A percentile compares a stretch with the other conserved stretches of the same genome.
phyloP scores from a whole-genome alignment of 2,329 filamentous ascomycete genomes.

The Trichoderma sp. region DNA sequence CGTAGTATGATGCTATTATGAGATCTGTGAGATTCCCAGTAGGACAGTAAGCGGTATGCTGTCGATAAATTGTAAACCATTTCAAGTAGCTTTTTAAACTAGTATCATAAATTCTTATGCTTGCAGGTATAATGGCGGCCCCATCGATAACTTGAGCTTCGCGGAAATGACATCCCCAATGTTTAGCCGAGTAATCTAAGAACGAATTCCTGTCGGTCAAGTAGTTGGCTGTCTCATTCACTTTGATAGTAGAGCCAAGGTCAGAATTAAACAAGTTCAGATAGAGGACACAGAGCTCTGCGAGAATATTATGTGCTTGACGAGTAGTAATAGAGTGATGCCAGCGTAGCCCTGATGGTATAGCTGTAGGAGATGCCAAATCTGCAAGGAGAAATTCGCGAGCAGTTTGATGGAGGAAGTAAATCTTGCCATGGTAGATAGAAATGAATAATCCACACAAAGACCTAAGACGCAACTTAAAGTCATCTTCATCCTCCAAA shows the following conservation, averaged over 20 bases:
- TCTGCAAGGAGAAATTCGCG: not conserved
- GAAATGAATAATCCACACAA: not conserved
- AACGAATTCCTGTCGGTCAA: too few species aligned
- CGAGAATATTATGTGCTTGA: not conserved
- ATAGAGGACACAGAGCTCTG: not conserved
- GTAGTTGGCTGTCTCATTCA: fast-evolving
- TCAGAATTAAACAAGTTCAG: not conserved
- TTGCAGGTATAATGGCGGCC: fast-evolving
- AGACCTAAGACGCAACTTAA: not conserved
- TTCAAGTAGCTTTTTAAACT: not conserved
- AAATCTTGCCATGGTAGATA: not conserved
- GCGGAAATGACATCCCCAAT: not conserved
- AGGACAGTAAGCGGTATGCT: too few species aligned
- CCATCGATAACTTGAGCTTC: fast-evolving
- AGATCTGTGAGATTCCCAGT: not conserved
- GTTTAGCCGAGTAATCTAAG: not conserved
- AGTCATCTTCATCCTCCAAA: not conserved
- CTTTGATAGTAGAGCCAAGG: fast-evolving
- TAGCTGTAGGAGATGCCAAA: not conserved
- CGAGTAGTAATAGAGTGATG: not conserved
- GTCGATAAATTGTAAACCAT: not conserved
- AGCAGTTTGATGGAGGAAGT: not conserved
- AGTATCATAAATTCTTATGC: not conserved
- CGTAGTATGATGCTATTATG: not conserved
- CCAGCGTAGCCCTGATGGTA: not conserved